phyloP scores from a whole-genome alignment of 441 rosid species.

The Arabidopsis hybrid region DNA sequence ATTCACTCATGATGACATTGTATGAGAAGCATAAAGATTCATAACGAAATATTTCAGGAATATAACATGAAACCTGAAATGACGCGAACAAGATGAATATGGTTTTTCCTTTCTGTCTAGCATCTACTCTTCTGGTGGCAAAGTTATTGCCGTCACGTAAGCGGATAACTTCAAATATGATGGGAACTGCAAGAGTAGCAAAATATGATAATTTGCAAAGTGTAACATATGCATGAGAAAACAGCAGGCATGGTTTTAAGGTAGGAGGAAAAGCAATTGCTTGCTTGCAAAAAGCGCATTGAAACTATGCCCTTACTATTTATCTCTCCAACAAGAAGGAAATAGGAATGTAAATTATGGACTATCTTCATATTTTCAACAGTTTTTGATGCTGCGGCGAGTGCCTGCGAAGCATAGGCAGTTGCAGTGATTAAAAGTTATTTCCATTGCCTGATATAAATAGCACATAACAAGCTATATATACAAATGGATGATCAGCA shows the following conservation, averaged over 20 bases:
- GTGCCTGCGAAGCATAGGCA: constrained; percentile 65
- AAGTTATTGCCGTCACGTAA: constrained; percentile 87
- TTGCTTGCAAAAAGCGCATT: constrained; percentile 12
- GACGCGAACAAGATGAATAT: constrained; percentile 82
- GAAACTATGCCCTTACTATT: constrained; percentile 58
- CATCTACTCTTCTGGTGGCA: constrained; percentile 87
- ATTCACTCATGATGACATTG: neutral
- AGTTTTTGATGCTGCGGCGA: constrained; percentile 94
- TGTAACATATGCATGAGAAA: constrained; percentile 17
- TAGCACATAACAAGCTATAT: constrained; percentile 15
- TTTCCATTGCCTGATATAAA: constrained; percentile 24
- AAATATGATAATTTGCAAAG: neutral
- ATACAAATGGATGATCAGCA: constrained; percentile 8
- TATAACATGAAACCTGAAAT: constrained; percentile 66
- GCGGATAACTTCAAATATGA: constrained; percentile 71
- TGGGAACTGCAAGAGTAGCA: constrained; percentile 66
- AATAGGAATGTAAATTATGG: constrained; percentile 87
- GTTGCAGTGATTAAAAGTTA: constrained; percentile 29
- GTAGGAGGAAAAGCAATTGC: constrained; percentile 3
- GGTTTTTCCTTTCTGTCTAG: constrained; percentile 78
- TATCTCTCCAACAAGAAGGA: constrained; percentile 86
- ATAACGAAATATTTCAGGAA: neutral
- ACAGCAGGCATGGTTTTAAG: neutral
- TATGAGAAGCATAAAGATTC: constrained; percentile 12
- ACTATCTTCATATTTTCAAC: constrained; percentile 76